Percentiles rank a stretch among this genome's conserved stretches.
Evolutionary conservation across 2,329 filamentous ascomycete species (phyloP).

Genomic region (Sclerotinia glacialis): DNA sequence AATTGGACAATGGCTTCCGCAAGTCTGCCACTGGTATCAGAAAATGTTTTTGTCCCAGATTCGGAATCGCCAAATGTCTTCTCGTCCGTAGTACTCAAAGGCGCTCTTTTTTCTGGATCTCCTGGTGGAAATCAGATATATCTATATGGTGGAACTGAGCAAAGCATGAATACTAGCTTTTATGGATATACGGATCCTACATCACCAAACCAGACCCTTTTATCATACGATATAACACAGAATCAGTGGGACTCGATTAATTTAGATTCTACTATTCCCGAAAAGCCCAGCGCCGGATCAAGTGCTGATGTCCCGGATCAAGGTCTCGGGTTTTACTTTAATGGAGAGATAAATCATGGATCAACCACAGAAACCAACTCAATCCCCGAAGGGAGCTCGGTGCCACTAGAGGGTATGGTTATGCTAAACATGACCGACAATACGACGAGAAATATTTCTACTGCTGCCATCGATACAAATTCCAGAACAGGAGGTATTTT

Average conservation of each 20-base stretch:
- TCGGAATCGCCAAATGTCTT: conserved; percentile 16
- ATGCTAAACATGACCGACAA: conserved; percentile 41
- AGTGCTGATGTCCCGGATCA: conserved; percentile 23
- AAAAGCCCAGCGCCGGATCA: conserved; percentile 23
- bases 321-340: conserved; percentile 30
- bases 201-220: conserved; percentile 9
- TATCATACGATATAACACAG: conserved; percentile 15
- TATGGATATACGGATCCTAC: conserved; percentile 16
- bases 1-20: conserved; percentile 21
- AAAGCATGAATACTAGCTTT: conserved; percentile 26
- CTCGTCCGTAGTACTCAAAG: conserved; percentile 12
- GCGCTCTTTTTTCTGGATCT: conserved; percentile 24
- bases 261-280: background rate
- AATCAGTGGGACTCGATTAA: conserved; percentile 11
- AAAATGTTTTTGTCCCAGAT: conserved; percentile 17
- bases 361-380: conserved; percentile 11
- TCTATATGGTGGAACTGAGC: conserved; percentile 25
- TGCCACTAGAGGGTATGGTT: conserved; percentile 42
- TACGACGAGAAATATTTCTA: conserved; percentile 43
- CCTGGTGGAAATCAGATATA: conserved; percentile 18
- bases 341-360: conserved; percentile 25
- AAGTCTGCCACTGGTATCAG: conserved; percentile 15
- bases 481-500: conserved; percentile 42
- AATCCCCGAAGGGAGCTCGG: conserved; percentile 3
- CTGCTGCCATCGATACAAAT: conserved; percentile 36